Evolutionary conservation across 2,329 filamentous ascomycete genomes (phyloP).

Genomic region (Aspergillus hiratsukae): DNA sequence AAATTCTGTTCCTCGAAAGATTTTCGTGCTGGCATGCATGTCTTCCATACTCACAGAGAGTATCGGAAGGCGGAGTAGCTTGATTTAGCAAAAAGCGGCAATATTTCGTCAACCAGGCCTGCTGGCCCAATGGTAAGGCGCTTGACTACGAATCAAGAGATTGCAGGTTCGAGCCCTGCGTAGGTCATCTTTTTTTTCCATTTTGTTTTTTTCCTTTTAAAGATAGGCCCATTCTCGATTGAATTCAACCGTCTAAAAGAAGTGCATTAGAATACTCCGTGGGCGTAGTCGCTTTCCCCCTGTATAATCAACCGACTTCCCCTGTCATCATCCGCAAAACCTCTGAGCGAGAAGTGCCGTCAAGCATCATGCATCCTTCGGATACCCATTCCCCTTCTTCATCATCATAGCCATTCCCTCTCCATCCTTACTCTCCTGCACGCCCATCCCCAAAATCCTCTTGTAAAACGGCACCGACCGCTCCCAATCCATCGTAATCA

Average conservation of each 20-base stretch:
- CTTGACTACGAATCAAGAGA: constrained; percentile 52
- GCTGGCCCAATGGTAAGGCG: constrained; percentile 47
- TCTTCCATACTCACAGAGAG: too few relatives aligned
- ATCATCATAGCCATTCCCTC: constrained; percentile 5
- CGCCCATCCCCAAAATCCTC: constrained; percentile 19
- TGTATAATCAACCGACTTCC: too few relatives aligned
- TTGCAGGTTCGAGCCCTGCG: constrained; percentile 46
- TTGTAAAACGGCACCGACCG: constrained; percentile 18
- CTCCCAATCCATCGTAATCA: constrained; percentile 30
- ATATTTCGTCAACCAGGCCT: not conserved
- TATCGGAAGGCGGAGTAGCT: too few relatives aligned
- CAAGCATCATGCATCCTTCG: not conserved
- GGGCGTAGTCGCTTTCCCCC: not conserved
- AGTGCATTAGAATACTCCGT: not conserved
- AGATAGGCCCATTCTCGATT: too few relatives aligned
- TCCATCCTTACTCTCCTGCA: constrained; percentile 15
- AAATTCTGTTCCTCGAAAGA: not conserved
- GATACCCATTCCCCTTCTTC: not conserved
- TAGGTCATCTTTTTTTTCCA: constrained; percentile 23
- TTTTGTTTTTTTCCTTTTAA: too few relatives aligned
- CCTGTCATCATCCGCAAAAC: too few relatives aligned
- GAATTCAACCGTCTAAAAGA: not conserved
- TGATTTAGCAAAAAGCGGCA: not conserved
- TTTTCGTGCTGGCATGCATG: not conserved
- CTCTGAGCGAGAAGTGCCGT: not conserved